phyloP scores from a whole-genome alignment of 2,329 filamentous ascomycete species.

The Monilinia vaccinii-corymbosi region DNA sequence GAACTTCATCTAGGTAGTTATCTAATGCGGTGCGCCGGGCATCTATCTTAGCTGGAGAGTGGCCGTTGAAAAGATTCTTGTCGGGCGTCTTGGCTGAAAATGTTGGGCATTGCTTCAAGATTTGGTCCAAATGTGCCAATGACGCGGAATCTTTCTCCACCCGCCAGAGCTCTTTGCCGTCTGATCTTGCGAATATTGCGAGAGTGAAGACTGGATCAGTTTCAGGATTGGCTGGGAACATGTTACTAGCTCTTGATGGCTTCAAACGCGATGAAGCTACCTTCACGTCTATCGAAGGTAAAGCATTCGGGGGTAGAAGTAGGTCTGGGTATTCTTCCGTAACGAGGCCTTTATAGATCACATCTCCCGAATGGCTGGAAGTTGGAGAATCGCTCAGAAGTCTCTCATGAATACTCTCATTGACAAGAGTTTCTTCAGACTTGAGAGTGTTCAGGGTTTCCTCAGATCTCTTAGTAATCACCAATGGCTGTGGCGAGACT shows the following conservation, averaged over 20 bases:
- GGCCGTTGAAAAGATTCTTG: constrained; percentile 76
- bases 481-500: constrained; percentile 35
- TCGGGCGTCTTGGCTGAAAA: constrained; percentile 77
- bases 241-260: constrained; percentile 76
- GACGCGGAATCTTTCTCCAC: constrained; percentile 86
- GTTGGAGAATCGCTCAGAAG: constrained; percentile 20
- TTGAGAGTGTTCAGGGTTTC: constrained; percentile 20
- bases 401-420: not conserved
- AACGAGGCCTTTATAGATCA: constrained; percentile 67
- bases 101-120: constrained; percentile 62
- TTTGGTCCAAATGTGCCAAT: constrained; percentile 71
- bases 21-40: constrained; percentile 74
- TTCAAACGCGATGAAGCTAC: constrained; percentile 94
- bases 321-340: constrained; percentile 83
- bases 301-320: constrained; percentile 75
- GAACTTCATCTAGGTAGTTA: constrained; percentile 72
- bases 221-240: constrained; percentile 70
- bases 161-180: constrained; percentile 77
- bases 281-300: constrained; percentile 75
- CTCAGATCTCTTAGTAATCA: constrained; percentile 32
- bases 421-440: constrained; percentile 14
- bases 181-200: constrained; percentile 70
- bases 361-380: constrained; percentile 33
- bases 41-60: constrained; percentile 89
- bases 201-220: constrained; percentile 93